Percentiles rank a stretch among this genome's conserved stretches.
Evolutionary conservation across 2,329 filamentous ascomycete species (phyloP).

Genomic region (Aspergillus quadricinctus): DNA sequence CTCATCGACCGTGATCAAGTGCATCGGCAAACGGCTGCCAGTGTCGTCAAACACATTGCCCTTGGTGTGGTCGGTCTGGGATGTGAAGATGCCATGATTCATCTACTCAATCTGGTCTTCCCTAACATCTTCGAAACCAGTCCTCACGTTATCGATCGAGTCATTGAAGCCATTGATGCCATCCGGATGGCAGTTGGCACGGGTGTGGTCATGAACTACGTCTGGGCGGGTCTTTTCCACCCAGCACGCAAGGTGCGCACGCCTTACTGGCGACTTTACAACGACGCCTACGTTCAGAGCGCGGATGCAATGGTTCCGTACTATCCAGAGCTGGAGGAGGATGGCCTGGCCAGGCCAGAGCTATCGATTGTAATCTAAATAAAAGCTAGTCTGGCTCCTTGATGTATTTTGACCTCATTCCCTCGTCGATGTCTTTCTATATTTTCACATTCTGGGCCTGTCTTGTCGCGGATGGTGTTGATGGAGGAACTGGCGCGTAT

Average conservation of each 20-base stretch:
- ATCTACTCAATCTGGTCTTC: slow-evolving; percentile 91
- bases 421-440: neutral
- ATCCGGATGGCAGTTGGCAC: slow-evolving; percentile 90
- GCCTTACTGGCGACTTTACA: slow-evolving; percentile 96
- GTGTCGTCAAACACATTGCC: slow-evolving; percentile 95
- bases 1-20: slow-evolving; percentile 98
- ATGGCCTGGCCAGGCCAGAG: slow-evolving; percentile 73
- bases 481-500: slow-evolving; percentile 10
- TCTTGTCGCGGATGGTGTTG: slow-evolving; percentile 10
- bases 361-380: slow-evolving; percentile 73
- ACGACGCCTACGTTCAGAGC: slow-evolving; percentile 90
- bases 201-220: slow-evolving; percentile 92
- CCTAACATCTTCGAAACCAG: slow-evolving; percentile 97
- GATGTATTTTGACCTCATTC: slow-evolving; percentile 5
- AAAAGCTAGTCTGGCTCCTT: slow-evolving; percentile 34
- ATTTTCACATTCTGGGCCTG: slow-evolving; percentile 6
- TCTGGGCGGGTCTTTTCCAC: slow-evolving; percentile 97
- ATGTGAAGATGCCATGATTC: slow-evolving; percentile 97
- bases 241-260: slow-evolving; percentile 89
- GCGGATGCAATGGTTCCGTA: slow-evolving; percentile 96
- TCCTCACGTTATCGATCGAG: slow-evolving; percentile 96
- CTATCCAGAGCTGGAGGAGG: slow-evolving; percentile 81
- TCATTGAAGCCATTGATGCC: slow-evolving; percentile 95
- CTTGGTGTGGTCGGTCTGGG: slow-evolving; percentile 95
- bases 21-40: slow-evolving; percentile 92